Evolutionary conservation across 768 basidiomycete species (phyloP).

Genomic region (Leccinum barrowsii): DNA sequence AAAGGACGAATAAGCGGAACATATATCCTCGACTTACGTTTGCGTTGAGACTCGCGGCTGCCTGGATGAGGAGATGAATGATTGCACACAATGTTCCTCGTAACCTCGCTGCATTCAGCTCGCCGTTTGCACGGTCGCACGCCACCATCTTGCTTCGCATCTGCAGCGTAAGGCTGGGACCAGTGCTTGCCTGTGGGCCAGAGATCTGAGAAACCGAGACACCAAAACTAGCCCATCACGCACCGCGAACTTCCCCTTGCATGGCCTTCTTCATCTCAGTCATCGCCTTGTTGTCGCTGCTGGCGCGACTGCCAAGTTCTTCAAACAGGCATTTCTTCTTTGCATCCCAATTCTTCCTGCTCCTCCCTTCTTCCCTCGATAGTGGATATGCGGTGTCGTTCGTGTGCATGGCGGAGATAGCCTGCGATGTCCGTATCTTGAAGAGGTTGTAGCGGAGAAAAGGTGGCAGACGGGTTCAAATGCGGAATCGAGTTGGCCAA

Average conservation of each 20-base stretch:
- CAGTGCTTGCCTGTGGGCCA: no score
- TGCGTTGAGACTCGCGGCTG: no score
- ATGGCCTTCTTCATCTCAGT: constrained; percentile 61
- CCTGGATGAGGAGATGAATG: no score
- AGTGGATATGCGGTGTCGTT: constrained; percentile 89
- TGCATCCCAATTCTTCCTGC: constrained; percentile 89
- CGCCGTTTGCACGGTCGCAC: no score
- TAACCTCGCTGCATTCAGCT: no score
- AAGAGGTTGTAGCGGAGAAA: constrained; percentile 84
- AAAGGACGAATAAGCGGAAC: no score
- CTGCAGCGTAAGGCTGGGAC: no score
- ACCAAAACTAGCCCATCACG: constrained; percentile 20
- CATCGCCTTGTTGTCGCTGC: constrained; percentile 51
- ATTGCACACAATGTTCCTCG: no score
- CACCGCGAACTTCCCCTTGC: constrained; percentile 54
- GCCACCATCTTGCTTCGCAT: no score
- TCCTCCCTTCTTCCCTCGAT: constrained; percentile 88
- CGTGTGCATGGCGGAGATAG: constrained; percentile 92
- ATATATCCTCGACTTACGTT: no score
- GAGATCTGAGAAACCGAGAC: no score
- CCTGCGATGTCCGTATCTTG: constrained; percentile 91
- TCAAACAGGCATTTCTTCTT: constrained; percentile 89
- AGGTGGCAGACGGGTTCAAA: constrained; percentile 44
- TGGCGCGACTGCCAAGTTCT: constrained; percentile 71
- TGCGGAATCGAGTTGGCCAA: no score